Evolutionary conservation across 495 filamentous ascomycete species (phyloP), one percentile per base, ranked within the genome.

Genomic region (Tuber aestivum): DNA sequence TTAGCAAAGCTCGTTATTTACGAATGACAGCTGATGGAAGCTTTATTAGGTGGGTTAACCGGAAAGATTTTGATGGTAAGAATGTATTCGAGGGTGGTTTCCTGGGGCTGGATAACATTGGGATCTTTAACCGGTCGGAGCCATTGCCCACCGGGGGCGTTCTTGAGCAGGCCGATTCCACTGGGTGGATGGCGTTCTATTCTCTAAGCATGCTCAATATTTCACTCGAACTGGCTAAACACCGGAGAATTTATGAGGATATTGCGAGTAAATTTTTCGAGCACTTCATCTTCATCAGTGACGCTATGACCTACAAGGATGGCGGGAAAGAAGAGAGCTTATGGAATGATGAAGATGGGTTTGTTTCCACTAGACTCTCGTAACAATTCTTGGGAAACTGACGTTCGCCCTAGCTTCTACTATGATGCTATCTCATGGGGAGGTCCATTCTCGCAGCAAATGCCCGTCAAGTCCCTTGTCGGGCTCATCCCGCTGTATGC

Each of bases 201-300:
- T 97, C 90, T 78, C 86, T 98, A 72, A 91, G 88, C 85, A 98
- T 98, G 95, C 87, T 98, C 79, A 98, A 98, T 83, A 97, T 98
- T 81, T 91, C 94, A 16, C 87, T 98, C 35, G 95, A 97, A 84
- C 86, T 98, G 74, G 94, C 95, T 37, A 98, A 97, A 85, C 94
- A 97, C 83, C 90, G 95, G 20, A 90, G 95, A n/a, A 97, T 91
- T 69, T 98, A 98, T 83, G 95, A 98, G 86, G 95, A 98, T 78
- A 97, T 98, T 85, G 95, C 95, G 2, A 95, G 93, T 70, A 98
- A 98, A 83, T 98, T 97, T 87, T 98, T 98, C 81, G 95, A 98
- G 84, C 95, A 98, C 83, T 98, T 98, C 84, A 91, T 98, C 78
- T 90, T 97, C 80, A 98, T 97, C 83, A 95, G 92, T 83, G 95